Conservation (phyloP, 495 filamentous ascomycete species). For the Parathielavia hyrcaniae region DNA sequence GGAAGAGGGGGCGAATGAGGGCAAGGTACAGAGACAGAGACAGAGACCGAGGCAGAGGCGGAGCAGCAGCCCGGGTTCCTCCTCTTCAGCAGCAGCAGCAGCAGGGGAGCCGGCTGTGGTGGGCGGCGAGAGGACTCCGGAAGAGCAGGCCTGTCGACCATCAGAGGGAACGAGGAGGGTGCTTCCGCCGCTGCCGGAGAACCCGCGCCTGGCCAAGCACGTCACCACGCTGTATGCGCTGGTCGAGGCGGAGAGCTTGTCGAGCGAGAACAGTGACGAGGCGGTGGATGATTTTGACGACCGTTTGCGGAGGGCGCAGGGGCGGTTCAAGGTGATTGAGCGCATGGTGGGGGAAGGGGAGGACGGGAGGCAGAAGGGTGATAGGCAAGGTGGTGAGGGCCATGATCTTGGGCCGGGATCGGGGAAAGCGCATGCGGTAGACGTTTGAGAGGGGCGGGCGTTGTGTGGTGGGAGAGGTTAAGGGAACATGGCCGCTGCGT, state of each 20-base stretch:
- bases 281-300: constrained; percentile 82
- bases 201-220: constrained; percentile 65
- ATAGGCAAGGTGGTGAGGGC: neutral
- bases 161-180: neutral
- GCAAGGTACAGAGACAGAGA: neutral
- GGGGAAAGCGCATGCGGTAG: neutral
- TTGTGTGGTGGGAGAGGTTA: neutral
- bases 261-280: constrained; percentile 74
- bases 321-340: constrained; percentile 78
- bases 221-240: constrained; percentile 64
- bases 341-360: constrained; percentile 56
- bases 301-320: constrained; percentile 66
- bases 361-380: neutral
- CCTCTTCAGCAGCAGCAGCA: neutral
- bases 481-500: neutral
- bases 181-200: constrained; percentile 43
- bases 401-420: neutral
- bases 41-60: too few relatives aligned
- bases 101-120: neutral
- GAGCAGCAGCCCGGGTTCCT: neutral
- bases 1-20: neutral
- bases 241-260: constrained; percentile 71
- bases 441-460: neutral
- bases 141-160: neutral
- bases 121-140: neutral